These are phyloP conservation scores for Cutaneotrichosporon cutaneum DNA, from an alignment of 1,284 basidiomycete species.

Conservation along the genomic window DNA sequence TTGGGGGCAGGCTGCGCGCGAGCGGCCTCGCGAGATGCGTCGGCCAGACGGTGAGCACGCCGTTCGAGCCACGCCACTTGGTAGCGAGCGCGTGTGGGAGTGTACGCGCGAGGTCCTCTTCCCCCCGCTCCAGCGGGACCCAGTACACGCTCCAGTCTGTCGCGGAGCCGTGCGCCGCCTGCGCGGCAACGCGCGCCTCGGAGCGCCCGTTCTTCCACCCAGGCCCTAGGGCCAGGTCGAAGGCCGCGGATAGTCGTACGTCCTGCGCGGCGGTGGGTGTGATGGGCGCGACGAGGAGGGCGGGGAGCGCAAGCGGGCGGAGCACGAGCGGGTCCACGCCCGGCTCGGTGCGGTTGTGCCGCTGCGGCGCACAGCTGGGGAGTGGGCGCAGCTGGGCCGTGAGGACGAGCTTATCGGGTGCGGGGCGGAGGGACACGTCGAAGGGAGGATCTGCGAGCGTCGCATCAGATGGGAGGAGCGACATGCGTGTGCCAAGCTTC, in stretches of 20 bases:
- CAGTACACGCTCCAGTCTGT: slow-evolving; percentile 40
- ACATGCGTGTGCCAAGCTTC: slow-evolving; percentile 19
- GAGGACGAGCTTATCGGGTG: slow-evolving; percentile 12
- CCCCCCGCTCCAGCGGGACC: slow-evolving; percentile 25
- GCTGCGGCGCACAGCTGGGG: slow-evolving; percentile 15
- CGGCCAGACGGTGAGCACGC: slow-evolving; percentile 46
- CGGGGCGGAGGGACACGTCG: slow-evolving; percentile 20
- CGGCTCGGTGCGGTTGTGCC: neutral
- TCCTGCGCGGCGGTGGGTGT: slow-evolving; percentile 24
- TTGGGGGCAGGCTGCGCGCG: slow-evolving; percentile 2
- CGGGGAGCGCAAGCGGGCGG: slow-evolving; percentile 31
- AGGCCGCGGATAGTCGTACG: slow-evolving; percentile 16
- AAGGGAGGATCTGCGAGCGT: slow-evolving; percentile 17
- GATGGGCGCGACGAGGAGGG: slow-evolving; percentile 27
- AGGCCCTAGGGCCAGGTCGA: slow-evolving; percentile 24
- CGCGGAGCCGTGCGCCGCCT: slow-evolving; percentile 17
- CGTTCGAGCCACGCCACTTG: slow-evolving; percentile 26
- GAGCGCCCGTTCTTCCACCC: slow-evolving; percentile 29
- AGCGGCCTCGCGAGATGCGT: slow-evolving; percentile 31
- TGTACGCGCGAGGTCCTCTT: slow-evolving; percentile 19
- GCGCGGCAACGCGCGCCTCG: slow-evolving; percentile 25
- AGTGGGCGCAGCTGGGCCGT: slow-evolving; percentile 13
- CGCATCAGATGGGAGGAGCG: slow-evolving; percentile 14
- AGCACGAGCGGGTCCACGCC: slow-evolving; percentile 17
- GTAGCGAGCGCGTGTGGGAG: slow-evolving; percentile 17